Conservation (phyloP, 2,329 filamentous ascomycete genomes). For the Teratosphaeria nubilosa region DNA sequence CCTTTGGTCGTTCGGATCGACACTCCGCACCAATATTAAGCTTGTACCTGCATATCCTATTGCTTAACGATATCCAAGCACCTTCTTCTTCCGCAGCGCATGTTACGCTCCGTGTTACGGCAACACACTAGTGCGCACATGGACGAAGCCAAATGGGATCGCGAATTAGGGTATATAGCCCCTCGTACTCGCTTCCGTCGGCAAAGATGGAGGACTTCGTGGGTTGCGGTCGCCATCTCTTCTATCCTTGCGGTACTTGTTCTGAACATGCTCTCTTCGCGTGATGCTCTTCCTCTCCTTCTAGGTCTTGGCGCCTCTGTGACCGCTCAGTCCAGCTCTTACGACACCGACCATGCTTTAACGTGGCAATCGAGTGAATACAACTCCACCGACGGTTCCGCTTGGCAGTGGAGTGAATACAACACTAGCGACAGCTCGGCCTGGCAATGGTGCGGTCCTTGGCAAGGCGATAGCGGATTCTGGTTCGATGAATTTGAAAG, state of each 20-base stretch:
- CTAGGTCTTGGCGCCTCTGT: background rate
- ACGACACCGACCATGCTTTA: background rate
- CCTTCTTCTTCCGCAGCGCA: background rate
- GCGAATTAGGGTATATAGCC: background rate
- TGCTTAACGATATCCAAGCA: background rate
- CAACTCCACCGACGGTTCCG: background rate
- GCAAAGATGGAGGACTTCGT: background rate
- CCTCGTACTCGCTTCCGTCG: background rate
- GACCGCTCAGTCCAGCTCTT: background rate
- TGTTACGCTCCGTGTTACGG: background rate
- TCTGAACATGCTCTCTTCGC: background rate
- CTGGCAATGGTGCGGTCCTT: background rate
- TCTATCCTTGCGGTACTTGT: background rate
- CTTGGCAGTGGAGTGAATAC: background rate
- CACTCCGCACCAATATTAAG: background rate
- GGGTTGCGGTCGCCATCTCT: background rate
- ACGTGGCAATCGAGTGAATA: background rate
- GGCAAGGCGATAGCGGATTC: conserved; percentile 4
- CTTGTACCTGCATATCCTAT: background rate
- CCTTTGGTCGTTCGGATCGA: background rate
- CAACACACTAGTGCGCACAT: background rate
- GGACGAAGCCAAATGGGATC: background rate
- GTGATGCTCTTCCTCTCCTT: background rate
- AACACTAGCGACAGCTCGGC: background rate
- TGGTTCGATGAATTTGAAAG: conserved; percentile 21